Percentiles rank a stretch among this genome's conserved stretches.
Conservation (phyloP, 495 filamentous ascomycete genomes). For the Daldinia decipiens region DNA sequence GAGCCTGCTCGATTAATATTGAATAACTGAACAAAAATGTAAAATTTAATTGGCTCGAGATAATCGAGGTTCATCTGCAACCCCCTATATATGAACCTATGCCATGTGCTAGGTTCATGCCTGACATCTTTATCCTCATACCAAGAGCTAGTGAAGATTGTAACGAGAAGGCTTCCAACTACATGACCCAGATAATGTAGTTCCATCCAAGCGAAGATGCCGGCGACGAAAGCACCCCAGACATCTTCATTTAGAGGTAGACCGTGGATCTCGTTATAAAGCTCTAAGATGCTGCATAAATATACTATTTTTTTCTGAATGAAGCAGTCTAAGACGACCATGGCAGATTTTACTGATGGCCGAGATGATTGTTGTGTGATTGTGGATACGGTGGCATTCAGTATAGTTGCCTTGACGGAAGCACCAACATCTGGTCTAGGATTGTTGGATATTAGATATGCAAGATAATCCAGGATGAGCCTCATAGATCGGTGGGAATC, state of each 20-base stretch:
- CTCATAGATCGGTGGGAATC: slow-evolving; percentile 79
- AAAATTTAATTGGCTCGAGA: slow-evolving; percentile 72
- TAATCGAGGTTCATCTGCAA: slow-evolving; percentile 61
- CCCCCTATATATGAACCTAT: slow-evolving; percentile 58
- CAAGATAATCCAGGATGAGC: slow-evolving; percentile 72
- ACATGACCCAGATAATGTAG: slow-evolving; percentile 70
- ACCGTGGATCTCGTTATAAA: slow-evolving; percentile 49
- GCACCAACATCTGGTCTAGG: slow-evolving; percentile 51
- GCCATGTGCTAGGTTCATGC: slow-evolving; percentile 55
- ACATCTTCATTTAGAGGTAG: slow-evolving; percentile 26
- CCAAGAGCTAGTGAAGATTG: slow-evolving; percentile 61
- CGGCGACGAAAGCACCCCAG: slow-evolving; percentile 59
- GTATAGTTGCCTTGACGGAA: slow-evolving; percentile 51
- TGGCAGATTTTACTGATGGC: slow-evolving; percentile 68
- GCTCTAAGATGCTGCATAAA: slow-evolving; percentile 50
- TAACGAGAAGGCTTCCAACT: slow-evolving; percentile 71
- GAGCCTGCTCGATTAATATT: slow-evolving; percentile 65
- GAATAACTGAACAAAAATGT: slow-evolving; percentile 80
- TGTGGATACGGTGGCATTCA: slow-evolving; percentile 59
- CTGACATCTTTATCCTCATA: slow-evolving; percentile 46
- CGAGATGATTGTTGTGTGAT: slow-evolving; percentile 62
- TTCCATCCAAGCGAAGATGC: slow-evolving; percentile 69
- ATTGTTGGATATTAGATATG: slow-evolving; percentile 61
- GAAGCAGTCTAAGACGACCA: slow-evolving; percentile 69
- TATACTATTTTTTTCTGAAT: slow-evolving; percentile 62